These are phyloP conservation scores for Vitis riparia DNA, from an alignment of 164 flowering plant genomes.

Conservation along the genomic window DNA sequence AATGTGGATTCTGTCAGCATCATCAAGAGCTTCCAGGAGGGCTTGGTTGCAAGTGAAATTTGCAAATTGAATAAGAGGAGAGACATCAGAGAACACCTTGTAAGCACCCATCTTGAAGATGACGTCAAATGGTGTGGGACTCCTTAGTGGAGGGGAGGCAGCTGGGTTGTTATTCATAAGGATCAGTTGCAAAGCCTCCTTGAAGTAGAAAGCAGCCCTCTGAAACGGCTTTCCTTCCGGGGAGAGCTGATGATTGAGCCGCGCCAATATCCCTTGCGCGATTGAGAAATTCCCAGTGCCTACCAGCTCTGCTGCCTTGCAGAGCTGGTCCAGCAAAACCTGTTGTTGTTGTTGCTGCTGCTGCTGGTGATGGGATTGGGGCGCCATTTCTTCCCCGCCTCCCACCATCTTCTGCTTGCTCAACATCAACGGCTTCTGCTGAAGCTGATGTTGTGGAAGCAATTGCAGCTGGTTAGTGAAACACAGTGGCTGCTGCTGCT, in stretches of 20 bases:
- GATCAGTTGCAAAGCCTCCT: slow-evolving; percentile 70
- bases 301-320: slow-evolving; percentile 31
- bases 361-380: not conserved
- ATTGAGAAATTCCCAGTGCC: slow-evolving; percentile 26
- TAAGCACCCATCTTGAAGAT: slow-evolving; percentile 68
- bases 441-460: slow-evolving; percentile 17
- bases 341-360: slow-evolving; percentile 19
- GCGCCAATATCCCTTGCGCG: slow-evolving; percentile 99
- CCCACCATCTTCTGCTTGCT: slow-evolving; percentile 11
- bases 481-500: slow-evolving; percentile 10
- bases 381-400: slow-evolving; percentile 7
- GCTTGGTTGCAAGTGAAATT: slow-evolving; percentile 86
- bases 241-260: slow-evolving; percentile 99
- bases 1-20: slow-evolving; percentile 49
- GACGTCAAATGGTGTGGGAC: slow-evolving; percentile 44
- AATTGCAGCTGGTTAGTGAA: slow-evolving; percentile 12
- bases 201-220: slow-evolving; percentile 83
- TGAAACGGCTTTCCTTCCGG: slow-evolving; percentile 50
- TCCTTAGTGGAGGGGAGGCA: slow-evolving; percentile 26
- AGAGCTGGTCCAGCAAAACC: slow-evolving; percentile 27
- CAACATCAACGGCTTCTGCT: slow-evolving; percentile 15
- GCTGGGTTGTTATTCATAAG: slow-evolving; percentile 31
- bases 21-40: slow-evolving; percentile 63
- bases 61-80: slow-evolving; percentile 66
- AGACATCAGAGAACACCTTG: slow-evolving; percentile 71